A percentile compares a stretch with the other conserved stretches of the same genome.
Conservation (phyloP, 192 early-diverging fungal genomes). For the Linderina pennispora region DNA sequence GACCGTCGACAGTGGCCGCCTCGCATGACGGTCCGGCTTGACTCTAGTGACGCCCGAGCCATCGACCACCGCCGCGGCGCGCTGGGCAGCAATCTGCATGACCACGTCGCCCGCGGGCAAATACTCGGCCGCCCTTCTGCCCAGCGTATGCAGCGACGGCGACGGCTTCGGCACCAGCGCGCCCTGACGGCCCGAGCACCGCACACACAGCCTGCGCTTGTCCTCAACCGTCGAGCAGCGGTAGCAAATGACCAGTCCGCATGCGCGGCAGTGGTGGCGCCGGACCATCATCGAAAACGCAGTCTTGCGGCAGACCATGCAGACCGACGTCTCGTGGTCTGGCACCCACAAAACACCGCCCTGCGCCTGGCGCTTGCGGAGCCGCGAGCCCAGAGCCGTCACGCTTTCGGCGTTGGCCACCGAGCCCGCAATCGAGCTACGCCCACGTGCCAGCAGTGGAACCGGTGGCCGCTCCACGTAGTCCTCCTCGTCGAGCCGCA, state of each 20-base stretch:
- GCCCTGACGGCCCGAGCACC: conserved; percentile 6
- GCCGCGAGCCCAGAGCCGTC: background rate
- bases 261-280: conserved; percentile 44
- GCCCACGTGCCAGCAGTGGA: conserved; percentile 22
- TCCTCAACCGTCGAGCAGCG: conserved; percentile 31
- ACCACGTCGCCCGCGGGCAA: conserved; percentile 15
- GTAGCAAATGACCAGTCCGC: conserved; percentile 48
- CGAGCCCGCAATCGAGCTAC: conserved; percentile 37
- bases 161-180: conserved; percentile 1
- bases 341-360: conserved; percentile 46
- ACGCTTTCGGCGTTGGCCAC: background rate
- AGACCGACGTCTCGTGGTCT: conserved; percentile 32
- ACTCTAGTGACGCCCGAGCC: background rate
- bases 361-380: conserved; percentile 10
- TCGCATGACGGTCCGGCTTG: background rate
- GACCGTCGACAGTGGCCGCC: background rate
- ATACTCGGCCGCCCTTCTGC: conserved; percentile 25
- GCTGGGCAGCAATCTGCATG: conserved; percentile 27
- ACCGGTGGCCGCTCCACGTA: conserved; percentile 37
- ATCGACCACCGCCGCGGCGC: background rate
- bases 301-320: conserved; percentile 47
- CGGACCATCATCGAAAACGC: conserved; percentile 49
- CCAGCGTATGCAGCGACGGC: conserved; percentile 29
- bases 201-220: conserved; percentile 23
- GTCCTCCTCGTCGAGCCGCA: conserved; percentile 44